Evolutionary conservation across 164 flowering plant genomes (phyloP).

Genomic region (Aristolochia contorta): DNA sequence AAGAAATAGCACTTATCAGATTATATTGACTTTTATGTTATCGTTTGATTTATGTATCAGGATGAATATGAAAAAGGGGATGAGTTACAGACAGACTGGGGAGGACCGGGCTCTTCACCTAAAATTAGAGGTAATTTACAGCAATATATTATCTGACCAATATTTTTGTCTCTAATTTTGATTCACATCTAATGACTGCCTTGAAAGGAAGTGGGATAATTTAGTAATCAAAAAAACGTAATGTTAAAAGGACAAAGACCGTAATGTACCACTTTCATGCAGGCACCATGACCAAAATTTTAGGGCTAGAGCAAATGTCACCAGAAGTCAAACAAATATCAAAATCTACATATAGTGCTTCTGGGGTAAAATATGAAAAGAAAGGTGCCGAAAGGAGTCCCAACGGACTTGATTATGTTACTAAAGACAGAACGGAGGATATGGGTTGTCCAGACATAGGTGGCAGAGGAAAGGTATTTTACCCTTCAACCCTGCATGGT

Average conservation of each 20-base stretch:
- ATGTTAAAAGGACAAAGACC: not conserved
- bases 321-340: conserved; percentile 6
- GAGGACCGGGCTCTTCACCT: conserved; percentile 17
- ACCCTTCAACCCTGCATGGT: no score
- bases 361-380: no score
- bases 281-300: conserved; percentile 13
- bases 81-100: conserved; percentile 16
- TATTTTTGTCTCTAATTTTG: not conserved
- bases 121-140: conserved; percentile 12
- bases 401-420: no score
- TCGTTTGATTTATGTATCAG: conserved; percentile 15
- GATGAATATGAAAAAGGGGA: conserved; percentile 43
- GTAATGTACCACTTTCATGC: conserved; percentile 2
- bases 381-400: no score
- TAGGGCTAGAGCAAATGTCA: not conserved
- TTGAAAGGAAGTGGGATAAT: not conserved
- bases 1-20: not conserved
- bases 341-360: conserved; percentile 1
- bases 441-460: no score
- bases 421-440: no score
- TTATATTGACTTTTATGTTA: not conserved
- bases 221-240: not conserved
- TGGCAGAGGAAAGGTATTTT: no score
- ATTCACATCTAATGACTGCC: no score
- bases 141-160: conserved; percentile 23